A percentile compares a stretch with the other conserved stretches of the same genome.
These are phyloP conservation scores for Aphanomyces invadans DNA, from an alignment of 352 stramenopile species.

Conservation along the genomic window DNA sequence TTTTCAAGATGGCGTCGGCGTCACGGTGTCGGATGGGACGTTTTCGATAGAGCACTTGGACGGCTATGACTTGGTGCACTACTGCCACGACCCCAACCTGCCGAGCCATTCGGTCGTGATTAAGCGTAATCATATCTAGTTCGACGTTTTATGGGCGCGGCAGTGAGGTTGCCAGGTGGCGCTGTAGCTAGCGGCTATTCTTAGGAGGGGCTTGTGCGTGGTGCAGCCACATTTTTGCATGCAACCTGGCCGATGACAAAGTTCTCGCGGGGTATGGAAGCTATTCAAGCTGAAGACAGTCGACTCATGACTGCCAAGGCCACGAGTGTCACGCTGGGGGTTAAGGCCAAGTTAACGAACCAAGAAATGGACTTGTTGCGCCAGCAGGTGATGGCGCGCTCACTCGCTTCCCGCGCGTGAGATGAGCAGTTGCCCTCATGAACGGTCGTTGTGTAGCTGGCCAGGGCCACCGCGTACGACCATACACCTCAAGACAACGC, in stretches of 20 bases:
- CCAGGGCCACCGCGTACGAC: constrained; percentile 47
- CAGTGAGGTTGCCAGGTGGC: too few relatives aligned
- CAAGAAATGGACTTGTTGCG: constrained; percentile 63
- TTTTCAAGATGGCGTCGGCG: constrained; percentile 33
- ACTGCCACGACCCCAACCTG: constrained; percentile 30
- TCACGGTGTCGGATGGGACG: constrained; percentile 28
- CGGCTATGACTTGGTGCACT: constrained; percentile 40
- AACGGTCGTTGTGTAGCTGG: constrained; percentile 37
- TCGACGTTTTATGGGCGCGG: too few relatives aligned
- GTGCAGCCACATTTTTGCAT: too few relatives aligned
- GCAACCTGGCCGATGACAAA: too few relatives aligned
- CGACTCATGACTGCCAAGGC: not conserved
- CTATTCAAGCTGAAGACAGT: not conserved
- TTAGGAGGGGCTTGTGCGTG: too few relatives aligned
- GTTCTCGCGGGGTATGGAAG: constrained; percentile 1
- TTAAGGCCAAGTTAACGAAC: constrained; percentile 38
- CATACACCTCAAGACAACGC: constrained; percentile 33
- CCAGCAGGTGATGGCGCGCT: constrained; percentile 31
- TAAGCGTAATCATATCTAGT: too few relatives aligned
- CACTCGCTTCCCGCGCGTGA: too few relatives aligned
- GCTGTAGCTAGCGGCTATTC: too few relatives aligned
- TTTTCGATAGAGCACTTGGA: constrained; percentile 22
- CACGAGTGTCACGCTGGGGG: constrained; percentile 6
- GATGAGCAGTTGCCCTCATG: too few relatives aligned
- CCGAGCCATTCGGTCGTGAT: constrained; percentile 35